Evolutionary conservation across 768 basidiomycete genomes (phyloP), one percentile per base, ranked within the genome.

Genomic region (Mycena vulgaris): DNA sequence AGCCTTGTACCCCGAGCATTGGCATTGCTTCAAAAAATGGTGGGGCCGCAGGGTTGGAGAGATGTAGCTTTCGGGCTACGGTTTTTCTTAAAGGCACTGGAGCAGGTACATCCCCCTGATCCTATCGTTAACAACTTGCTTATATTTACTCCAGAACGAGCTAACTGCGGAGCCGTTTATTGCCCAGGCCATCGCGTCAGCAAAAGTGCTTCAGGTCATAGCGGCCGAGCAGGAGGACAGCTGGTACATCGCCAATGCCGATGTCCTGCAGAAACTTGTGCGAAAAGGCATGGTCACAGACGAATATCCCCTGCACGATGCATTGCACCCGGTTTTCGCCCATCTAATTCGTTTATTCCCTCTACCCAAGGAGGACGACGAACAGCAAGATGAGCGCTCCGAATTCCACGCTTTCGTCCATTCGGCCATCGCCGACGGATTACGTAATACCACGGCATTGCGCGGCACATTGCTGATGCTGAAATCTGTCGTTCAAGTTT

Each of bases 21-120:
- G 35, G 77, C 84, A 0, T 79, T 94, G 30, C 85, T 99, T 58
- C 91, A 93, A 74, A 85, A 88, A 71, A 92, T 99, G 76, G 88
- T 97, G 23, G 90, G 93, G 2, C 90, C 93, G 1, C 87, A 87
- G 55, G 96, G 96, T 11, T 96, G 98, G 94, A 90, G 87, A 10
- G 96, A 97, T 71, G 95, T 98, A 7, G 94, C 93, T 9, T 92
- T 98, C 70, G 97, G 98, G 69, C 83, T 98, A 51, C 89, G 93
- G 61, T 98, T 93, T 81, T 98, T 99, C 83, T 89, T 92, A 56
- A 88, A 95, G 35, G 88, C 93, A 1, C 87, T 99, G 47, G 93
- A 94, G 74, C 92, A 91, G 84, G 96, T 94, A 75, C 75, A 86
- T 47, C 37, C 21, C 53, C 60, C 30, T 25, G 5, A 19, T 35